Conservation (phyloP, 2,329 filamentous ascomycete genomes). For the Curvularia eragrostidis region DNA sequence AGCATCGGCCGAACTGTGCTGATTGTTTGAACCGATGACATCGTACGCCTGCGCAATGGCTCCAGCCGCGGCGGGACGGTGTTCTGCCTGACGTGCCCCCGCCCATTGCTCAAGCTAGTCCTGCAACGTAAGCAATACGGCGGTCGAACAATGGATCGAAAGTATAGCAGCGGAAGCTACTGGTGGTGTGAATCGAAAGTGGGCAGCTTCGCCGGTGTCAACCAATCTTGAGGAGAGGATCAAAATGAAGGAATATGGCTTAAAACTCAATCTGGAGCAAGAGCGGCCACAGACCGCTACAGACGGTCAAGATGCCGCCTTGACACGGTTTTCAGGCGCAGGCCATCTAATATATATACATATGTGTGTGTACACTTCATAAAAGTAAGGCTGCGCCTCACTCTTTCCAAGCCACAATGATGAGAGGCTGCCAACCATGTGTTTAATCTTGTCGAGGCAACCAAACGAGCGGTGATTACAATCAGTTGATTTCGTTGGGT, state of each 20-base stretch:
- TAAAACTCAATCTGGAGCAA: background rate
- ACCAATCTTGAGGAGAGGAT: slow-evolving; percentile 26
- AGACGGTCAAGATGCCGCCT: background rate
- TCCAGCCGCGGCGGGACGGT: slow-evolving; percentile 22
- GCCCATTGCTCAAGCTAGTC: slow-evolving; percentile 23
- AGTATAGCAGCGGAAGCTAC: background rate
- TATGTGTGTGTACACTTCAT: slow-evolving; percentile 16
- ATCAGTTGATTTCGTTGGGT: slow-evolving; percentile 11
- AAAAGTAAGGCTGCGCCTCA: slow-evolving; percentile 45
- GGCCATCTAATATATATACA: slow-evolving; percentile 29
- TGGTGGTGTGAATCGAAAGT: background rate
- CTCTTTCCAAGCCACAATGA: slow-evolving; percentile 38
- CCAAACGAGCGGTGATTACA: slow-evolving; percentile 5
- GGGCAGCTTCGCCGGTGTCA: slow-evolving; percentile 17
- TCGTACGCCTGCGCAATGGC: slow-evolving; percentile 23
- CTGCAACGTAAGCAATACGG: slow-evolving; percentile 34
- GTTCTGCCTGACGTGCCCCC: slow-evolving; percentile 31
- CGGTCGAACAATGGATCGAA: slow-evolving; percentile 15
- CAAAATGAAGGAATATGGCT: slow-evolving; percentile 15
- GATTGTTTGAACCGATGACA: slow-evolving; percentile 21
- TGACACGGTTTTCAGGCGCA: background rate
- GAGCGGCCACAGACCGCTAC: background rate
- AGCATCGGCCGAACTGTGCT: slow-evolving; percentile 8
- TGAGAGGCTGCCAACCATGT: slow-evolving; percentile 32
- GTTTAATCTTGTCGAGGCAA: slow-evolving; percentile 23